Conservation (phyloP, 2,329 filamentous ascomycete genomes). For the Fusarium sp. region DNA sequence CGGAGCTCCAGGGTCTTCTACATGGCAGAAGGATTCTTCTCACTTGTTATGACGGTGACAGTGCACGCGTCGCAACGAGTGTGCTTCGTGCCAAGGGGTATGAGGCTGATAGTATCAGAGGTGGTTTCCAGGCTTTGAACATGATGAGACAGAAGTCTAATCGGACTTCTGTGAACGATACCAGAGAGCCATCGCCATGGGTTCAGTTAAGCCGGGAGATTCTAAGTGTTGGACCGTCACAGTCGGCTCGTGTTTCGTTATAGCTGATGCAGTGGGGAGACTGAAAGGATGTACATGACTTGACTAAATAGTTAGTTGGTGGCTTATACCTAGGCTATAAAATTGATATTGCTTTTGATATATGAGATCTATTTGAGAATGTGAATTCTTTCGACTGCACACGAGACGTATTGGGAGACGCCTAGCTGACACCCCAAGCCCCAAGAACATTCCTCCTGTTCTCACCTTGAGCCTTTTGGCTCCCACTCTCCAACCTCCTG, state of each 20-base stretch:
- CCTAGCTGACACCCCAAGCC: conserved; percentile 39
- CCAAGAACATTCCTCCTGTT: conserved; percentile 39
- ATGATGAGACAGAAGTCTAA: conserved; percentile 29
- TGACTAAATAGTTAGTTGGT: neutral
- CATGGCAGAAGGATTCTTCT: conserved; percentile 56
- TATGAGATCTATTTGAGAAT: neutral
- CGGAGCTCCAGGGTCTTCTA: conserved; percentile 41
- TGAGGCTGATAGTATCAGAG: conserved; percentile 59
- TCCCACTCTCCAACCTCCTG: conserved; percentile 45
- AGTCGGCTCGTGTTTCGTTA: conserved; percentile 20
- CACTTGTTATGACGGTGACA: conserved; percentile 67
- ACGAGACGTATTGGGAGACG: no score
- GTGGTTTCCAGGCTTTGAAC: conserved; percentile 60
- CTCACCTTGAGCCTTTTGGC: conserved; percentile 2
- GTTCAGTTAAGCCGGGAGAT: conserved; percentile 9
- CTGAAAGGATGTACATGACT: neutral
- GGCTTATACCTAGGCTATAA: neutral
- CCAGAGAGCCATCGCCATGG: conserved; percentile 18
- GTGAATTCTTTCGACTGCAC: neutral
- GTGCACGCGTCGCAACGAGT: conserved; percentile 64
- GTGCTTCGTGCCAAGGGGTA: conserved; percentile 63
- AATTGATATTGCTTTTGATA: neutral
- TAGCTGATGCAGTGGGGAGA: neutral
- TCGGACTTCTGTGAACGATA: neutral
- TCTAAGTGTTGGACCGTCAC: neutral